phyloP scores from a whole-genome alignment of 1,139 yeast genomes.

The Zygoascus meyerae region DNA sequence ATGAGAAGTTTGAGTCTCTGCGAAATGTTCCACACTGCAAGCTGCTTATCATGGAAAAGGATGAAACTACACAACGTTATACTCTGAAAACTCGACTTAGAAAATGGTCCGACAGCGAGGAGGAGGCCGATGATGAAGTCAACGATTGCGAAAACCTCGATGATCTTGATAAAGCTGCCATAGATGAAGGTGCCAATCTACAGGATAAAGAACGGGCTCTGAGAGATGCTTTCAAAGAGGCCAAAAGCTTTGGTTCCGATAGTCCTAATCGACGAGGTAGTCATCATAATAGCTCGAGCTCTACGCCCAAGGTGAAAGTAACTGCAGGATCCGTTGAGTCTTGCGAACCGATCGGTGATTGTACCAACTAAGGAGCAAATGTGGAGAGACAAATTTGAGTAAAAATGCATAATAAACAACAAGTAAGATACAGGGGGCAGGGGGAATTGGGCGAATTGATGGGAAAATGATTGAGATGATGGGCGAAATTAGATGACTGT shows the following conservation, averaged over 20 bases:
- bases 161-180: constrained; percentile 4
- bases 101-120: constrained; percentile 33
- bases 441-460: no score
- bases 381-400: no score
- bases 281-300: not conserved
- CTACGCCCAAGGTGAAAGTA: not conserved
- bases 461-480: no score
- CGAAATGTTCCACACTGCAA: constrained; percentile 81
- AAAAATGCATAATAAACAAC: no score
- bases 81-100: constrained; percentile 28
- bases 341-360: no score
- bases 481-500: no score
- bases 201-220: constrained; percentile 15
- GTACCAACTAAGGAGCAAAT: no score
- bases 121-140: constrained; percentile 11
- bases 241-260: not conserved
- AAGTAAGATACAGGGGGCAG: no score
- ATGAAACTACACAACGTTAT: constrained; percentile 31
- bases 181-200: constrained; percentile 1
- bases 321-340: not conserved
- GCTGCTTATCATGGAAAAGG: constrained; percentile 68
- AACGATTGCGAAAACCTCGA: constrained; percentile 3
- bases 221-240: constrained; percentile 9
- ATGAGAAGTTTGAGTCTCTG: constrained; percentile 78
- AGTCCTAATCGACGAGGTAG: constrained; percentile 5